Percentiles rank a stretch among this genome's conserved stretches.
Conservation (phyloP, 78 protist species). For the Protostelium mycophagum region DNA sequence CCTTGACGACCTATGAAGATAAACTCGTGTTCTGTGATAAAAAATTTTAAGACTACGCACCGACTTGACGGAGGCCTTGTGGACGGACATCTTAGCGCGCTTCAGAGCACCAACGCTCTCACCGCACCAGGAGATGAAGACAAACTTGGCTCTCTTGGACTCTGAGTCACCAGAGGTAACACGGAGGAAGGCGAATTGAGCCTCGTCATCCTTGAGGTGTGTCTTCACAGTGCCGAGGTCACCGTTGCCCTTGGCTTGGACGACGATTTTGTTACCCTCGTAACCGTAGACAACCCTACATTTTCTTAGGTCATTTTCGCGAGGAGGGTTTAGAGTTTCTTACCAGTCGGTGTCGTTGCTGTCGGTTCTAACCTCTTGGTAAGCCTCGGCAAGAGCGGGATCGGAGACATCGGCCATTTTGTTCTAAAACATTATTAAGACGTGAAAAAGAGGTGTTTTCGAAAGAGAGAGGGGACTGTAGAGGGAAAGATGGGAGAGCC, state of each 20-base stretch:
- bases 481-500: no score
- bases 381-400: constrained; percentile 21
- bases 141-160: constrained; percentile 66
- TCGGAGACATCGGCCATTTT: constrained; percentile 62
- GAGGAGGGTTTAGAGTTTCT: background rate
- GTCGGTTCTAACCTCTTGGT: constrained; percentile 35
- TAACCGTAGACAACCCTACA: constrained; percentile 47
- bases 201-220: constrained; percentile 15
- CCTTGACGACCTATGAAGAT: constrained; percentile 9
- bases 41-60: background rate
- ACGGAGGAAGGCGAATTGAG: constrained; percentile 41
- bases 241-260: constrained; percentile 23
- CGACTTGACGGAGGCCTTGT: constrained; percentile 64
- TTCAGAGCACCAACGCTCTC: constrained; percentile 33
- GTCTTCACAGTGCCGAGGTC: constrained; percentile 25
- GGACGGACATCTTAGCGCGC: constrained; percentile 62
- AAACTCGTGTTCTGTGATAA: background rate
- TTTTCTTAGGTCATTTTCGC: background rate
- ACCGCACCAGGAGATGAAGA: constrained; percentile 65
- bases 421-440: no score
- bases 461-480: no score
- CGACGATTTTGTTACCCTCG: constrained; percentile 23
- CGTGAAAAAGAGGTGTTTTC: no score
- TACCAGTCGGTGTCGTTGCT: constrained; percentile 48
- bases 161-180: constrained; percentile 59